These are phyloP conservation scores for Populus pruinosa DNA, from an alignment of 345 rosid genomes.

Conservation along the genomic window DNA sequence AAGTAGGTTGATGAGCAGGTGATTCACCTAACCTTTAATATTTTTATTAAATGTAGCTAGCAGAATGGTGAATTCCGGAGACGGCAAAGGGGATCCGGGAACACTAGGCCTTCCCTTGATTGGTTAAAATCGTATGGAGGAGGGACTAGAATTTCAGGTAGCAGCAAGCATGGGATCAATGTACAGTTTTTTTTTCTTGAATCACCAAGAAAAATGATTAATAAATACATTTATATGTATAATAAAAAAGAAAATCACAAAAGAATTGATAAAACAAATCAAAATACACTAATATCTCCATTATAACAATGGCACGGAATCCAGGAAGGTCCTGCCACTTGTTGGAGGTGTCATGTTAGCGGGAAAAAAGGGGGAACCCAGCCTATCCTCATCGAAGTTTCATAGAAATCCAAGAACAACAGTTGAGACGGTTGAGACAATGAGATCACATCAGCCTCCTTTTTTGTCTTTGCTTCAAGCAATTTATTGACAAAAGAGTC, in stretches of 20 bases:
- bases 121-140: background rate
- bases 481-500: background rate
- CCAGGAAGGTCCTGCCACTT: background rate
- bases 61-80: background rate
- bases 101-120: background rate
- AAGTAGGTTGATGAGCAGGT: background rate
- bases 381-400: background rate
- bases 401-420: background rate
- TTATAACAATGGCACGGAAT: background rate
- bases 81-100: background rate
- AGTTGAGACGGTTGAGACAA: background rate
- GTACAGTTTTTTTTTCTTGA: too few relatives aligned
- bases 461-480: background rate
- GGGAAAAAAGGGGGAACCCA: background rate
- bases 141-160: background rate
- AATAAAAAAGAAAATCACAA: too few relatives aligned
- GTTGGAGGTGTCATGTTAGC: background rate
- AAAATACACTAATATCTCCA: too few relatives aligned
- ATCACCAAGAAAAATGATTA: too few relatives aligned
- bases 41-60: too few relatives aligned
- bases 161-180: background rate
- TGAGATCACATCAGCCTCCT: background rate
- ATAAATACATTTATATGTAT: too few relatives aligned
- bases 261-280: too few relatives aligned
- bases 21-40: background rate